phyloP scores from a whole-genome alignment of 345 rosid species.

The Brassica incana region DNA sequence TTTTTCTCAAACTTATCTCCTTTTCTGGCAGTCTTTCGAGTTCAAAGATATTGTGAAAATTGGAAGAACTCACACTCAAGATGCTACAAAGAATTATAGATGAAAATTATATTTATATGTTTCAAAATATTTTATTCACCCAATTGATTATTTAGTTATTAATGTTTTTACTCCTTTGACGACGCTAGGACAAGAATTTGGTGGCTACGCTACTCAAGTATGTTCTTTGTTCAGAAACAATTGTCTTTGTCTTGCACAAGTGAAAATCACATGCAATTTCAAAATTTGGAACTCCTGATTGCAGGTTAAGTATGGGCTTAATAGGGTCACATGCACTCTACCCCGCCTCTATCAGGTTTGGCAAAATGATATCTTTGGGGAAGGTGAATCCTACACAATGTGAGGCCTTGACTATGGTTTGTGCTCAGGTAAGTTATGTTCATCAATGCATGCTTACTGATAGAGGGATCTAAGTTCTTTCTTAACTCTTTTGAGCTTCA shows the following conservation, averaged over 20 bases:
- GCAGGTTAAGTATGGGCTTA: constrained; percentile 88
- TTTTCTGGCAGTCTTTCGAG: constrained; percentile 58
- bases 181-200: constrained; percentile 97
- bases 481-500: too few relatives aligned
- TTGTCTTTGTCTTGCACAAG: not conserved
- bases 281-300: not conserved
- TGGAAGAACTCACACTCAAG: constrained; percentile 97
- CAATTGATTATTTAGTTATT: too few relatives aligned
- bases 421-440: too few relatives aligned
- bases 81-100: constrained; percentile 40
- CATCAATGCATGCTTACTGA: too few relatives aligned
- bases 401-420: too few relatives aligned
- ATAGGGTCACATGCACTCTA: constrained; percentile 64
- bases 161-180: constrained; percentile 55
- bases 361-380: constrained; percentile 17
- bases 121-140: too few relatives aligned
- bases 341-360: constrained; percentile 90
- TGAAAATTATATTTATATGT: too few relatives aligned
- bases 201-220: constrained; percentile 97
- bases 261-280: not conserved
- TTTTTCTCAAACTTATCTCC: not conserved
- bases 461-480: too few relatives aligned
- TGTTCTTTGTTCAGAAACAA: constrained; percentile 21
- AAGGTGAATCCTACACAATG: too few relatives aligned
- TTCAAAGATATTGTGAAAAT: constrained; percentile 90